A percentile compares a stretch with the other conserved stretches of the same genome.
Conservation (phyloP, 2,329 filamentous ascomycete species). For the Pseudogymnoascus sp. region DNA sequence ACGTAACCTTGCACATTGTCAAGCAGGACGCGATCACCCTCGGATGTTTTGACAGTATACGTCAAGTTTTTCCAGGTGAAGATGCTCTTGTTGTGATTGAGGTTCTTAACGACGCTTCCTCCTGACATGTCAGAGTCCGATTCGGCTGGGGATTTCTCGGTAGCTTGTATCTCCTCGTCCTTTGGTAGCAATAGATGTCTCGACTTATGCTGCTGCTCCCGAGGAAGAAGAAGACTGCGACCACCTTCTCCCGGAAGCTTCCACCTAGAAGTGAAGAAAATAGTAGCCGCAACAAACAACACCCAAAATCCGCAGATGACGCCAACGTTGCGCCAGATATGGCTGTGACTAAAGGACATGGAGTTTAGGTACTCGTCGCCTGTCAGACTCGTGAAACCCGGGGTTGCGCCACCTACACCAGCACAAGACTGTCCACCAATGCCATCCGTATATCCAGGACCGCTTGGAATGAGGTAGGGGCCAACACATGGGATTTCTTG, state of each 20-base stretch:
- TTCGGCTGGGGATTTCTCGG: slow-evolving; percentile 10
- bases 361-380: slow-evolving; percentile 41
- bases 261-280: slow-evolving; percentile 26
- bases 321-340: slow-evolving; percentile 54
- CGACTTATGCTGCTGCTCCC: background rate
- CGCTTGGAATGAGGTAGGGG: slow-evolving; percentile 43
- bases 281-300: slow-evolving; percentile 49
- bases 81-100: slow-evolving; percentile 56
- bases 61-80: slow-evolving; percentile 67
- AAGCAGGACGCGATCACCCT: slow-evolving; percentile 59
- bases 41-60: slow-evolving; percentile 58
- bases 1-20: slow-evolving; percentile 77
- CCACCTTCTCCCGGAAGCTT: slow-evolving; percentile 3
- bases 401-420: slow-evolving; percentile 46
- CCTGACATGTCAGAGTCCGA: slow-evolving; percentile 14
- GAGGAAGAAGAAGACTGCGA: background rate
- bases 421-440: slow-evolving; percentile 43
- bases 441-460: slow-evolving; percentile 33
- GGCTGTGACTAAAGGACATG: slow-evolving; percentile 43
- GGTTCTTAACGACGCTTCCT: slow-evolving; percentile 29
- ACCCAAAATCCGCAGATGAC: slow-evolving; percentile 57
- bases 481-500: slow-evolving; percentile 45
- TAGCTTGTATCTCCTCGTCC: slow-evolving; percentile 15
- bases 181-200: background rate
- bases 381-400: background rate